Evolutionary conservation across 1,284 basidiomycete species (phyloP).

Genomic region (Tilletia setariae): DNA sequence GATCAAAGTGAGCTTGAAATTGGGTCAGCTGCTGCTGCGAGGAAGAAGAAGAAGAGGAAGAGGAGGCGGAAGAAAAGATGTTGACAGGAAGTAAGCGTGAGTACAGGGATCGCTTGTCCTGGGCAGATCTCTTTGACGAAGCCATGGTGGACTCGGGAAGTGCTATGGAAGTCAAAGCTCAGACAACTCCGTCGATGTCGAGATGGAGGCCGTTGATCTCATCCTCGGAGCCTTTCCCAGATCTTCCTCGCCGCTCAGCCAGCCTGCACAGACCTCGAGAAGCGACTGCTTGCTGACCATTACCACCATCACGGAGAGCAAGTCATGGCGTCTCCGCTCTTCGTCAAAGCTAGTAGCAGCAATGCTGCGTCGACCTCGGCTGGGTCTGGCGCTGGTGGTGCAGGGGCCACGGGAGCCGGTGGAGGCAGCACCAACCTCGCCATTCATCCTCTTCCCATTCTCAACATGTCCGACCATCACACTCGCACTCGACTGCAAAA

Average conservation of each 20-base stretch:
- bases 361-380: not conserved
- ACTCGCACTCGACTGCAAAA: slow-evolving; percentile 73
- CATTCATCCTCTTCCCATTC: slow-evolving; percentile 90
- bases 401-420: not conserved
- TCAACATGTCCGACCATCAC: slow-evolving; percentile 93
- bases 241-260: not conserved
- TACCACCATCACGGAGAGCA: too few species aligned
- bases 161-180: too few species aligned
- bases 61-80: not conserved
- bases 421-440: slow-evolving; percentile 6
- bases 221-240: slow-evolving; percentile 1
- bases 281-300: too few species aligned
- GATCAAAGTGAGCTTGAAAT: slow-evolving; percentile 2
- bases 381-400: not conserved
- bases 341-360: not conserved
- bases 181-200: not conserved
- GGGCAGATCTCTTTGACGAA: not conserved
- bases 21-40: not conserved
- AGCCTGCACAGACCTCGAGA: not conserved
- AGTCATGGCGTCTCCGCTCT: too few species aligned
- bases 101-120: slow-evolving; percentile 4
- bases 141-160: not conserved
- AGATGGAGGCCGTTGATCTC: slow-evolving; percentile 6
- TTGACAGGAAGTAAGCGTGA: slow-evolving; percentile 7
- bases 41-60: not conserved